These are phyloP conservation scores for Penicillium canariense DNA, from an alignment of 495 filamentous ascomycete species.

Conservation along the genomic window DNA sequence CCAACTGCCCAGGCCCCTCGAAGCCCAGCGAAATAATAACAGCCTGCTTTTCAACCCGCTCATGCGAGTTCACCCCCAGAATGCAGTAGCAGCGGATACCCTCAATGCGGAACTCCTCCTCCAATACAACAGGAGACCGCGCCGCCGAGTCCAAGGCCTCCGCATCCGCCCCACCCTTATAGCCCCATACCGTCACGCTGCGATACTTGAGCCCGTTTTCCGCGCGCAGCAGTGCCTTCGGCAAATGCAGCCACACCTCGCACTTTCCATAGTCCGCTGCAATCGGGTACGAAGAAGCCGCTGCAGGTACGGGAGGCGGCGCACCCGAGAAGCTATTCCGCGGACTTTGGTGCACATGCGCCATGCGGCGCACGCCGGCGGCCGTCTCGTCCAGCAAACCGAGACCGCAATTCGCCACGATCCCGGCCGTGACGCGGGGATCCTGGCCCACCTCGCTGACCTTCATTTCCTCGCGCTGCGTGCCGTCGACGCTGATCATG, in stretches of 20 bases:
- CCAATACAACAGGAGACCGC: conserved; percentile 36
- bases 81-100: conserved; percentile 49
- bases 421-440: conserved; percentile 36
- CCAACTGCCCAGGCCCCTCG: conserved; percentile 39
- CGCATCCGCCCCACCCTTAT: conserved; percentile 19
- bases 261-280: conserved; percentile 37
- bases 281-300: conserved; percentile 20
- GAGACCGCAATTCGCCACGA: conserved; percentile 40
- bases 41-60: conserved; percentile 55
- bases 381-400: conserved; percentile 43
- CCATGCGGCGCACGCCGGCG: conserved; percentile 41
- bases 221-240: conserved; percentile 43
- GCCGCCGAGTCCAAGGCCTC: conserved; percentile 18
- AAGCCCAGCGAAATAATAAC: conserved; percentile 52
- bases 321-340: conserved; percentile 29
- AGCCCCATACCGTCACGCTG: conserved; percentile 40
- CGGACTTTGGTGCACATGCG: conserved; percentile 33
- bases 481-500: conserved; percentile 35
- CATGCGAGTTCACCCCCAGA: conserved; percentile 57
- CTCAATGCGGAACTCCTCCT: conserved; percentile 46
- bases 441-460: conserved; percentile 33
- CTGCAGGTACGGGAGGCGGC: conserved; percentile 9
- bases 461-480: conserved; percentile 34
- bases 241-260: conserved; percentile 41
- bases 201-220: conserved; percentile 43